A percentile compares a stretch with the other conserved stretches of the same genome.
phyloP scores from a whole-genome alignment of 2,329 filamentous ascomycete genomes.

The Cladophialophora exuberans region DNA sequence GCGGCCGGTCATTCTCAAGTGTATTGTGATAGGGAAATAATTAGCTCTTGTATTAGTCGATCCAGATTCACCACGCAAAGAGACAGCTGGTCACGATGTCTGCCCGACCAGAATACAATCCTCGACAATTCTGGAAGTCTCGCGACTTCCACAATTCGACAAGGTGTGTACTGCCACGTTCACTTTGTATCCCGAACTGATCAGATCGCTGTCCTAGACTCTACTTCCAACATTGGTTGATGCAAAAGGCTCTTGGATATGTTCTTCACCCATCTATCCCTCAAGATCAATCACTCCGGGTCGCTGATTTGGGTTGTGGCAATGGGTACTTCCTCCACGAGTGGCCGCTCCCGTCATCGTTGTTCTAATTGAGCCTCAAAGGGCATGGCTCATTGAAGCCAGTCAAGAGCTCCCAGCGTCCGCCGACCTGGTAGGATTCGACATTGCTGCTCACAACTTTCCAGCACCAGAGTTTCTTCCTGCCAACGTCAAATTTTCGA shows the following conservation, averaged over 20 bases:
- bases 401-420: neutral
- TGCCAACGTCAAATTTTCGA: constrained; percentile 1
- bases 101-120: neutral
- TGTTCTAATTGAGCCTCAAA: neutral
- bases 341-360: neutral
- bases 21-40: neutral
- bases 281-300: neutral
- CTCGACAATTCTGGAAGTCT: neutral
- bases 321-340: neutral
- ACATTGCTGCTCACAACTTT: constrained; percentile 1
- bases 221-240: neutral
- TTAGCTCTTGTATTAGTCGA: neutral
- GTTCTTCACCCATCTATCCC: neutral
- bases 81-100: neutral
- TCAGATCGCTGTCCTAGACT: neutral
- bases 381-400: neutral
- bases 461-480: neutral
- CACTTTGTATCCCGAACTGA: neutral
- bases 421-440: neutral
- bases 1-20: neutral
- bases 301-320: constrained; percentile 1
- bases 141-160: constrained; percentile 1
- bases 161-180: neutral
- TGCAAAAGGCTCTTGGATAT: constrained; percentile 1
- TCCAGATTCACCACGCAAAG: neutral